Evolutionary conservation across 495 filamentous ascomycete species (phyloP).

Genomic region (Penicillium paradoxum): DNA sequence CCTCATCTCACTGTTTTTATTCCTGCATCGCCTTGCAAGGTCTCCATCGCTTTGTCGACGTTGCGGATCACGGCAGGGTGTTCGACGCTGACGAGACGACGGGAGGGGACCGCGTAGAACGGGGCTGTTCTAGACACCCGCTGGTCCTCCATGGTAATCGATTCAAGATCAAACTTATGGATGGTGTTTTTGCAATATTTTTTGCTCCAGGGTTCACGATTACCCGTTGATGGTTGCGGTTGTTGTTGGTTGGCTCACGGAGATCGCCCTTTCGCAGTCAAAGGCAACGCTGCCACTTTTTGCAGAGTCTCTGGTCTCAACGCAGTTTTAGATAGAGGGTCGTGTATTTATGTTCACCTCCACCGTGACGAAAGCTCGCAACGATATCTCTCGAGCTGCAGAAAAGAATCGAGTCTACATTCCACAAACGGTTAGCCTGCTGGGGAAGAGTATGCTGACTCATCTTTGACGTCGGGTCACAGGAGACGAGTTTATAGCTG

Average conservation of each 20-base stretch:
- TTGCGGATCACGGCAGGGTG: conserved; percentile 83
- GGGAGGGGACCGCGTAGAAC: conserved; percentile 55
- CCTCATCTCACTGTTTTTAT: conserved; percentile 55
- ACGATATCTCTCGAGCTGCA: not conserved
- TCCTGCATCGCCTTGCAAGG: conserved; percentile 62
- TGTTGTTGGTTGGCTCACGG: conserved; percentile 1
- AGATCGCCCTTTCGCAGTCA: not conserved
- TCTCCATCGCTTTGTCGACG: conserved; percentile 73
- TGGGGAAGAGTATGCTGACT: not conserved
- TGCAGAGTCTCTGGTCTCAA: not conserved
- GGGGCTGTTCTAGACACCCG: conserved; percentile 39
- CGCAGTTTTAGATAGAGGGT: not conserved
- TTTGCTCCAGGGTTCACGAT: not conserved
- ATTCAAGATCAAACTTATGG: not conserved
- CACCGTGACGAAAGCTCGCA: not conserved
- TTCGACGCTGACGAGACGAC: conserved; percentile 71
- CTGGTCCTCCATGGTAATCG: conserved; percentile 17
- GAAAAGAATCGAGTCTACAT: conserved; percentile 5
- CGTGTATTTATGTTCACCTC: not conserved
- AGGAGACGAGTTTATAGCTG: no score
- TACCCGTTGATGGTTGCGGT: not conserved
- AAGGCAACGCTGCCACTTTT: not conserved
- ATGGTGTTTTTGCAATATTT: not conserved
- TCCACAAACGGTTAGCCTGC: conserved; percentile 8
- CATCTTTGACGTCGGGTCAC: not conserved